phyloP scores from a whole-genome alignment of 306 rosid species.

The Styphnolobium japonicum region DNA sequence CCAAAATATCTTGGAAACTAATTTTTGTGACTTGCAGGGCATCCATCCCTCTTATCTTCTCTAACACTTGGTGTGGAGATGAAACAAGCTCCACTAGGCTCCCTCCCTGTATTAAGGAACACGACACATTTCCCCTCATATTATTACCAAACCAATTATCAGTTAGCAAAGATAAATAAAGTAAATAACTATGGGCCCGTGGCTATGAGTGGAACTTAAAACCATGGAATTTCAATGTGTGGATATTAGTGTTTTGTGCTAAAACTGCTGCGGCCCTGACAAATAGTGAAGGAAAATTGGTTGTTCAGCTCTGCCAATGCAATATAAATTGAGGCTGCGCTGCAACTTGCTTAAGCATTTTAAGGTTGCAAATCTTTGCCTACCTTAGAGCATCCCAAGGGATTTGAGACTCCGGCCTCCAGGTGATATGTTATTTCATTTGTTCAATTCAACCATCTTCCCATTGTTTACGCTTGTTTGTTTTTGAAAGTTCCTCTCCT shows the following conservation, averaged over 20 bases:
- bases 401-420: neutral
- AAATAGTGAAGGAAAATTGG: conserved; percentile 23
- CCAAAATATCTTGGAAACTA: no score
- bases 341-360: neutral
- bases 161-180: conserved; percentile 4
- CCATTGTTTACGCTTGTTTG: neutral
- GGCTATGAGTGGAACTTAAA: neutral
- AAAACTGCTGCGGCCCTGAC: neutral
- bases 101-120: neutral
- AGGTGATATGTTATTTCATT: conserved; percentile 24
- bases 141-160: neutral
- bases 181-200: neutral
- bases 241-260: conserved; percentile 2
- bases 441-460: neutral
- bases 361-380: neutral
- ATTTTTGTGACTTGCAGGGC: no score
- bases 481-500: neutral
- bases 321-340: neutral
- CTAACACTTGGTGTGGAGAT: neutral
- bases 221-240: neutral
- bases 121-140: neutral
- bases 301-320: neutral
- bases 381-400: neutral
- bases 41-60: no score
- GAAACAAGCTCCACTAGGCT: neutral